A percentile compares a stretch with the other conserved stretches of the same genome.
phyloP scores from a whole-genome alignment of 129 eudicot species.

The Lonicera japonica region DNA sequence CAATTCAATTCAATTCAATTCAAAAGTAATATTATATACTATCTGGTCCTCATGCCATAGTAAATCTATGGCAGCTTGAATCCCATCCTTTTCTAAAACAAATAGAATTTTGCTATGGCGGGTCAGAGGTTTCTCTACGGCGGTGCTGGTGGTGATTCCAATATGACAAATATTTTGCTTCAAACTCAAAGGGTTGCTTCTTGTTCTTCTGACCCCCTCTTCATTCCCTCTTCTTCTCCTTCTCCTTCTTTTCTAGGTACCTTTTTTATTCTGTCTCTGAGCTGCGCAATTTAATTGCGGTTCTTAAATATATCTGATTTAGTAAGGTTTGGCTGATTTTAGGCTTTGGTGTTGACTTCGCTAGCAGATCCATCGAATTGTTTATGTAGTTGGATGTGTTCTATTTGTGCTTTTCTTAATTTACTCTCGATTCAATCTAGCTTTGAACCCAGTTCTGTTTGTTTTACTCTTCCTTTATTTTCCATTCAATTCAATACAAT shows the following conservation, averaged over 20 bases:
- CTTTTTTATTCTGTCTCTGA: background rate
- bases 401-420: background rate
- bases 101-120: slow-evolving; percentile 28
- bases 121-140: slow-evolving; percentile 44
- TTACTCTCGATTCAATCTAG: background rate
- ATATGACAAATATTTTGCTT: slow-evolving; percentile 15
- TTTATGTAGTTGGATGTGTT: background rate
- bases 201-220: slow-evolving; percentile 32
- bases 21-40: too few relatives aligned
- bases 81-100: background rate
- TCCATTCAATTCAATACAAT: background rate
- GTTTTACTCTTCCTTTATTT: background rate
- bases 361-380: background rate
- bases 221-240: slow-evolving; percentile 52
- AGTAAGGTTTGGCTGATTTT: background rate
- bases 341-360: background rate
- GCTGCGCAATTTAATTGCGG: background rate
- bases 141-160: slow-evolving; percentile 26
- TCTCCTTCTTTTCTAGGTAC: slow-evolving; percentile 57
- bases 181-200: slow-evolving; percentile 21
- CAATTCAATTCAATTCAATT: slow-evolving; percentile 4
- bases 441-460: too few relatives aligned
- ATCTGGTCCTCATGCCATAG: slow-evolving; percentile 5
- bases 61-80: slow-evolving; percentile 15
- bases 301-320: background rate